Evolutionary conservation across 352 stramenopile species (phyloP), one percentile per base, ranked within the genome.

Genomic region (Stephanocyclus meneghinianus): DNA sequence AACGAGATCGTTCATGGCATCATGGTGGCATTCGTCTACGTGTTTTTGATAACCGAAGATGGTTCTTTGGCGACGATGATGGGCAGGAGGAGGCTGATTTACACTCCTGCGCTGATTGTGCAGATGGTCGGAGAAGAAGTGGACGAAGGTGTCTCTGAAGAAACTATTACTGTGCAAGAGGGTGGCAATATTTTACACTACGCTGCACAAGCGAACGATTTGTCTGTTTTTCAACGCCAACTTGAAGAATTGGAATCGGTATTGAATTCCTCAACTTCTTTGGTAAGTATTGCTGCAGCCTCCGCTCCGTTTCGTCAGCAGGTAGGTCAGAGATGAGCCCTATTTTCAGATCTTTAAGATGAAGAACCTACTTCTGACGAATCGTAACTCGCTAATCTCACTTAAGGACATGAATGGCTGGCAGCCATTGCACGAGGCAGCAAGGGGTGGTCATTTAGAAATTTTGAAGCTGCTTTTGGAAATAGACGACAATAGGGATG

Each of bases 381-480:
- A 51, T 10, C 32, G 0, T 10, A 32, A 65, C 35, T 40, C 7
- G 35, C 7, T 40, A 4, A 40, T 8, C 35, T 4, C 16, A 13
- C 13, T 1, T 21, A 40, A 56, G 45, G 76, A 83, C 65, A 55
- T 16, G 30, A 83, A 83, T 64, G 62, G 70, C 5, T 83, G 76
- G 76, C 62, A 81, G 45, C 69, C 81, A 11, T 50, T 91, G 1
- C 84, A 90, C 62, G 76, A 89, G 63, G 81, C 78, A 8, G 73
- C 78, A 11, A 76, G 83, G 37, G 40, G 6, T 42, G 84, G 81
- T 44, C 50, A 83, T 30, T 6, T 87, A 37, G 55, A 80, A 1
- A 67, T 82, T 37, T n/a, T 90, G 2, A 69, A 80, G 56, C 70
- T 87, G 10, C 50, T 91, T n/a, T 55, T 89, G 9, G 78, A 89